Conservation (phyloP, 2,329 filamentous ascomycete species). For the Botryotinia narcissicola region DNA sequence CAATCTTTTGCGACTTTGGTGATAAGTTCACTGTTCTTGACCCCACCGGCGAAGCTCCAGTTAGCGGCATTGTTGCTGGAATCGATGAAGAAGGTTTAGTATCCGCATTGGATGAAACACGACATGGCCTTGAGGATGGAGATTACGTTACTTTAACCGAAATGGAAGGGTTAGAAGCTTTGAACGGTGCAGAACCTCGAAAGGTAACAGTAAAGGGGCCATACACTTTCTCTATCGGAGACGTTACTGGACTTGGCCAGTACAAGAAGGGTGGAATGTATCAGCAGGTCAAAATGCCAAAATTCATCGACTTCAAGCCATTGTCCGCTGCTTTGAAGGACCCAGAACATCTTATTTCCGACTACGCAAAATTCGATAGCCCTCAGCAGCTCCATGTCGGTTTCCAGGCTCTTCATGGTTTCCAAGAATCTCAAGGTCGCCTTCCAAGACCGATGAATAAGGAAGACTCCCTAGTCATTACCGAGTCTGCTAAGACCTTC, state of each 20-base stretch:
- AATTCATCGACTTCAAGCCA: conserved; percentile 83
- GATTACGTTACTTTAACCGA: conserved; percentile 96
- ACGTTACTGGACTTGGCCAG: conserved; percentile 80
- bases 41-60: conserved; percentile 82
- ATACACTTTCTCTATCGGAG: conserved; percentile 96
- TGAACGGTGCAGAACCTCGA: conserved; percentile 80
- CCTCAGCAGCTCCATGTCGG: conserved; percentile 89
- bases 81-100: conserved; percentile 90
- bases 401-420: conserved; percentile 88
- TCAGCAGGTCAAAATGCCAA: conserved; percentile 98
- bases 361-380: conserved; percentile 97
- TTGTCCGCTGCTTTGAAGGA: conserved; percentile 76
- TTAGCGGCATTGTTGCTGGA: conserved; percentile 83
- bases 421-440: conserved; percentile 70
- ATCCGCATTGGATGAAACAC: conserved; percentile 88
- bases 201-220: conserved; percentile 94
- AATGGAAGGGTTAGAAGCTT: conserved; percentile 82
- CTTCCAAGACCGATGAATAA: conserved; percentile 83
- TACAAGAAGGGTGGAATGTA: conserved; percentile 89
- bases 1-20: conserved; percentile 96
- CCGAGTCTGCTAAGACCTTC: conserved; percentile 72
- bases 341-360: conserved; percentile 86
- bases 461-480: conserved; percentile 73
- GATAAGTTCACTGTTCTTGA: conserved; percentile 90
- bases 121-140: conserved; percentile 93